A percentile compares a stretch with the other conserved stretches of the same genome.
Evolutionary conservation across 1,284 basidiomycete species (phyloP).

Genomic region (Hortiboletus rubellus): DNA sequence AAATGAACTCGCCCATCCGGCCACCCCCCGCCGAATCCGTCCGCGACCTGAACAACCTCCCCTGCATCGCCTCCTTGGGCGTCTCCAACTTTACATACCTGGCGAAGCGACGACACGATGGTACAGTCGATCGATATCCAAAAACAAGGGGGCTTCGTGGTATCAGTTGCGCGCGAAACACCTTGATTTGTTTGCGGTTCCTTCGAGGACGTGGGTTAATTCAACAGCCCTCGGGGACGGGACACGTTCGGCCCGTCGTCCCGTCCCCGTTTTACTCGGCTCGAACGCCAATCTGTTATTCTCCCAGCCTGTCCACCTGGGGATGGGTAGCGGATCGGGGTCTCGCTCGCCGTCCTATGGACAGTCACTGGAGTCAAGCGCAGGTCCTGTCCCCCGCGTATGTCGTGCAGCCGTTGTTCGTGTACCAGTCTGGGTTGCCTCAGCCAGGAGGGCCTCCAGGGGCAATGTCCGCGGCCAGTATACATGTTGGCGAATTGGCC

Average conservation of each 20-base stretch:
- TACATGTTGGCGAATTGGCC: constrained; percentile 32
- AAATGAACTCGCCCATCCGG: constrained; percentile 27
- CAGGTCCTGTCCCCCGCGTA: too few species aligned
- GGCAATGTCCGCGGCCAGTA: constrained; percentile 25
- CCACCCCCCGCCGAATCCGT: constrained; percentile 36
- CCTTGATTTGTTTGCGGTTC: constrained; percentile 33
- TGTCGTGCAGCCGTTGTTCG: too few species aligned
- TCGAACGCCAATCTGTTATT: constrained; percentile 35
- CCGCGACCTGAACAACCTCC: constrained; percentile 30
- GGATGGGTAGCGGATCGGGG: constrained; percentile 19
- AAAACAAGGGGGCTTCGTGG: constrained; percentile 30
- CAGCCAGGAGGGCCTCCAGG: constrained; percentile 30
- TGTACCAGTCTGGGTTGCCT: constrained; percentile 4
- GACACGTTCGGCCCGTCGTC: constrained; percentile 10
- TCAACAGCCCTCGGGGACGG: constrained; percentile 12
- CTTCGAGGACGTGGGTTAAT: constrained; percentile 33
- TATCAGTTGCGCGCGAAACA: constrained; percentile 29
- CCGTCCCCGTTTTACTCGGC: constrained; percentile 33
- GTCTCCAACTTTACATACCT: constrained; percentile 35
- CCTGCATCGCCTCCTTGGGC: constrained; percentile 36
- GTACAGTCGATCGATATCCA: constrained; percentile 7
- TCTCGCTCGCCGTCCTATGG: constrained; percentile 26
- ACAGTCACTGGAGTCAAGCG: too few species aligned
- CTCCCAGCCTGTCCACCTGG: constrained; percentile 18
- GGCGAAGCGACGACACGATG: constrained; percentile 30